Base-by-base conservation (phyloP, 2,329 filamentous ascomycete genomes). In the Phoma sp. region DNA sequence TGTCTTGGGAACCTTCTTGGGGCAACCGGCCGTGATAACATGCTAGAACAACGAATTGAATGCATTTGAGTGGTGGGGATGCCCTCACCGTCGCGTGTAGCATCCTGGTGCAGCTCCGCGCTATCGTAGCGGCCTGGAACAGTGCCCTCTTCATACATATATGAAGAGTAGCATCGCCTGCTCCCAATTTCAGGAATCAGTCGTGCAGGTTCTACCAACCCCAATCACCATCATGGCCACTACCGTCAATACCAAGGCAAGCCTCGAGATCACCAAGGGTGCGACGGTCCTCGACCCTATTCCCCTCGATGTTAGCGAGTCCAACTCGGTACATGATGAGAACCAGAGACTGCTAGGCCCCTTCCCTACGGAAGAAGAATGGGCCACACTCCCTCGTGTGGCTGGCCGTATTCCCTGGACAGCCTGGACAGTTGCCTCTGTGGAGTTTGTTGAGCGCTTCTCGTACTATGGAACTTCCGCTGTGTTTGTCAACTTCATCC, bases 401-500 rank as follows among this genome's bases (percentile, higher is more conserved):
- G 43, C 72, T 30, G 72, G 69, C 32, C 44, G 52, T 18, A 75
- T 75, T 25, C 70, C 73, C 22, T 71, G 70, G 67, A 68, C 66
- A 29, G 71, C 68, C 2, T 74, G 66, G 65, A 74, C 71, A 47
- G 67, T 75, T 25, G 71, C 70, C 43, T 62, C 60, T 30, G 70
- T 75, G 38, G 73, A 75, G 49, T 68, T 75, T 18, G 65, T 67
- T 7, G 73, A 75, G 55, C 69, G 71, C 38, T 69, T 75, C 55
- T 70, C 69, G 18, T 74, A 73, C 61, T 74, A 75, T 39, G 72
- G 71, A 39, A 75, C 72, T 5, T 71, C 65, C 24, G 69, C 70
- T 45, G 72, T 75, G 18, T 75, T 71, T 29, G 63, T 69, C 61
- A 75, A 76, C 58, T 75, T 72, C 50, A 75, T 75, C 32, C 71